phyloP scores from a whole-genome alignment of 2,329 filamentous ascomycete species.

The Hyphodiscus sp. region DNA sequence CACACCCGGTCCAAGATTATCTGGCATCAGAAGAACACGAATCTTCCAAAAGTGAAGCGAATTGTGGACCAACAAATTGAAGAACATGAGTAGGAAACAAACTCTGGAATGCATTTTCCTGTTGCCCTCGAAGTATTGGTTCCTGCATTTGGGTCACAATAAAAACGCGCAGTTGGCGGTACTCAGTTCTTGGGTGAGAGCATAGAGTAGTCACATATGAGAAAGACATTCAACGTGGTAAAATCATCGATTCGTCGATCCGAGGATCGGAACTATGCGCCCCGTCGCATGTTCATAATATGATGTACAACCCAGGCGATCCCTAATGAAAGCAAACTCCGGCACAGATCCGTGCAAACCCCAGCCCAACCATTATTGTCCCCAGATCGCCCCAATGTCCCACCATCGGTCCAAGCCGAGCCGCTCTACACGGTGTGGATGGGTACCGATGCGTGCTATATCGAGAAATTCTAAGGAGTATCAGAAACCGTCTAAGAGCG shows the following conservation, averaged over 20 bases:
- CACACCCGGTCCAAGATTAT: too few species aligned
- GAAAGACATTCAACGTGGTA: not conserved
- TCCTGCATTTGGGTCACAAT: too few species aligned
- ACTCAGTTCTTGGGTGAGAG: too few species aligned
- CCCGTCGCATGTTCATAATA: slow-evolving; percentile 22
- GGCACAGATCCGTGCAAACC: slow-evolving; percentile 21
- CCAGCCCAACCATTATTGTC: slow-evolving; percentile 23
- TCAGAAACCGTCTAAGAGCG: slow-evolving; percentile 57
- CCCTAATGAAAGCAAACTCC: slow-evolving; percentile 20
- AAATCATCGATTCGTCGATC: slow-evolving; percentile 20
- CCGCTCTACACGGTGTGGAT: slow-evolving; percentile 4
- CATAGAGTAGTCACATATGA: not conserved
- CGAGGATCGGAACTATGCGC: slow-evolving; percentile 23
- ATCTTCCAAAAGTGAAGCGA: too few species aligned
- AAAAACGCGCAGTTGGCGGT: too few species aligned
- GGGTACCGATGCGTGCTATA: slow-evolving; percentile 12
- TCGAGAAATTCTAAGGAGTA: slow-evolving; percentile 4
- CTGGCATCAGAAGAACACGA: too few species aligned
- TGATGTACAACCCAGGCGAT: slow-evolving; percentile 24
- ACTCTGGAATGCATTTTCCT: too few species aligned
- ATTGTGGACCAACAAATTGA: too few species aligned
- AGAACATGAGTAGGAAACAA: too few species aligned
- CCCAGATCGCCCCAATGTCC: slow-evolving; percentile 13
- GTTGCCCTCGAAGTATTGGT: too few species aligned
- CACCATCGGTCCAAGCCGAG: slow-evolving; percentile 2